A percentile compares a stretch with the other conserved stretches of the same genome.
Evolutionary conservation across 495 filamentous ascomycete species (phyloP).

Genomic region (Penicillium tannophilum): DNA sequence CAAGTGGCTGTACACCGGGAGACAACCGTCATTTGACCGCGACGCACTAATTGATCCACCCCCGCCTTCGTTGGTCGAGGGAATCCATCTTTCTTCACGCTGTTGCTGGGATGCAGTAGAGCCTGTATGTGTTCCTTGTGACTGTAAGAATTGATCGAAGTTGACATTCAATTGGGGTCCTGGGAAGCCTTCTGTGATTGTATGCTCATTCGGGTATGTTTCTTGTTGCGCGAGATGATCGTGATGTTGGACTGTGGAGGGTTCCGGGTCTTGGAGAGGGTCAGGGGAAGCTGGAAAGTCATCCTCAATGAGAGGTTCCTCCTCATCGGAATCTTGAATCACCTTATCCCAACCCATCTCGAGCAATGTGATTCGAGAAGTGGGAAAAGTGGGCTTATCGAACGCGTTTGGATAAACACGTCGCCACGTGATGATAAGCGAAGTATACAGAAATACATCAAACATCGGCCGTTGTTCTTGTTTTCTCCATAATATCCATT

Average conservation of each 20-base stretch:
- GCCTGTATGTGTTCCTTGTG: constrained; percentile 23
- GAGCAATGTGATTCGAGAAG: constrained; percentile 9
- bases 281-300: constrained; percentile 26
- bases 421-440: constrained; percentile 40
- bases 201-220: constrained; percentile 14
- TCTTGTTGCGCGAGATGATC: constrained; percentile 21
- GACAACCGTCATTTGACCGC: background rate
- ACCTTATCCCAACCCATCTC: constrained; percentile 42
- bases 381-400: constrained; percentile 20
- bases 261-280: constrained; percentile 18
- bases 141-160: constrained; percentile 45
- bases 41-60: constrained; percentile 40
- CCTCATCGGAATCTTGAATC: constrained; percentile 56
- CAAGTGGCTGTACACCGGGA: background rate
- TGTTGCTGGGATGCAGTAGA: constrained; percentile 40
- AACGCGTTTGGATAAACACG: constrained; percentile 35
- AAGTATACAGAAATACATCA: background rate
- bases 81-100: constrained; percentile 46
- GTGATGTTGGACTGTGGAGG: constrained; percentile 18
- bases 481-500: background rate
- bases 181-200: constrained; percentile 10
- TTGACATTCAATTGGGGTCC: constrained; percentile 32
- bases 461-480: background rate
- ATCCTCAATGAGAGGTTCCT: constrained; percentile 39
- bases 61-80: constrained; percentile 26